Evolutionary conservation across 169 alveolate species (phyloP), one percentile per base, ranked within the genome.

Genomic region (Plasmodium blacklocki): DNA sequence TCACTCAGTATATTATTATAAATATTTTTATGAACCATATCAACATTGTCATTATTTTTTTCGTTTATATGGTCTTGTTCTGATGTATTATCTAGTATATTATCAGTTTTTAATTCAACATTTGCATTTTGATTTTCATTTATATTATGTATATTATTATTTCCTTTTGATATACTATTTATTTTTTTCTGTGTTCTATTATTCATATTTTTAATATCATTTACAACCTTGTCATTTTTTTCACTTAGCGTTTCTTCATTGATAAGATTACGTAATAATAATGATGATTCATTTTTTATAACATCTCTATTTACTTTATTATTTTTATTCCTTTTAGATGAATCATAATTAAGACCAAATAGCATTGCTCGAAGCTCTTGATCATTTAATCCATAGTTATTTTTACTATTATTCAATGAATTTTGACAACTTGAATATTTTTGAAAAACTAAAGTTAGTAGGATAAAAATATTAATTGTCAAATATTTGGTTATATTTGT

Each of bases 361-460:
- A 76, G 66, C 56, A 76, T 76, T 76, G 89, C 89, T 43, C 76
- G 56, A 7, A 76, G 52, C 52, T 76, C 78, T 21, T 76, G 78
- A 21, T 76, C 63, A 58, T 58, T 76, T 76, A 76, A 64, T 76
- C 89, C 89, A 64, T 76, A 76, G 45, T 76, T 76, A 3, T 19
- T 76, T 56, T 64, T 58, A 50, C 88, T 45, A 52, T 63, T 64
- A 50, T 29, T 64, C 66, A 64, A 43, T 19, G 89, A 18, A 49
- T 76, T 63, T 63, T 76, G 76, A 50, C 73, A 63, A 54, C 78
- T 64, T 76, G 71, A 76, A 64, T 54, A 15, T 64, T 76, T 70
- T 64, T 64, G 66, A 64, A 8, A 76, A 64, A 76, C 32, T 21
- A 76, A 58, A 76, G 63, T 56, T 76, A 76, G 19, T 50, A 76